These are phyloP conservation scores for Coprinopsis sp. DNA, from an alignment of 768 basidiomycete genomes.

Conservation along the genomic window DNA sequence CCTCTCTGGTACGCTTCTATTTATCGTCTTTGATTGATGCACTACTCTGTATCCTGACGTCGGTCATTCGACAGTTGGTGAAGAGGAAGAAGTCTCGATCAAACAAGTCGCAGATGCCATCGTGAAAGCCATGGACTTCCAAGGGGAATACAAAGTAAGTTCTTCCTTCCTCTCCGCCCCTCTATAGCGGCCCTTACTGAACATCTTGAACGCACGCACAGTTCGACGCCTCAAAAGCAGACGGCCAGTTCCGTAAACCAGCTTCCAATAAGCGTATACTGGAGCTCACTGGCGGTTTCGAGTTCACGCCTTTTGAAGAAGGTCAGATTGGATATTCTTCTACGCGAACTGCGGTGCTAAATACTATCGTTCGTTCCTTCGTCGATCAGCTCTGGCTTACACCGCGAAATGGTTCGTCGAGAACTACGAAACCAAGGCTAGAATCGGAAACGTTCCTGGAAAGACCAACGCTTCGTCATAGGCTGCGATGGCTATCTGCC, in stretches of 20 bases:
- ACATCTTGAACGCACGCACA: constrained; percentile 22
- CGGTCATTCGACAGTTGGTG: constrained; percentile 76
- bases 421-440: constrained; percentile 73
- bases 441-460: too few relatives aligned
- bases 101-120: constrained; percentile 88
- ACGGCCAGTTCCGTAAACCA: constrained; percentile 95
- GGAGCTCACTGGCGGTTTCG: constrained; percentile 69
- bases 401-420: constrained; percentile 85
- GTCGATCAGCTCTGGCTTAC: constrained; percentile 61
- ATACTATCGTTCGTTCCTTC: neutral
- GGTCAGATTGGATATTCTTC: constrained; percentile 38
- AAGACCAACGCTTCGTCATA: too few relatives aligned
- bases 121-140: constrained; percentile 74
- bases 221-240: constrained; percentile 83
- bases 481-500: too few relatives aligned
- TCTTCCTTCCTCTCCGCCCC: neutral
- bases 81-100: constrained; percentile 93
- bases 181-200: neutral
- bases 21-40: too few relatives aligned
- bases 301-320: constrained; percentile 88
- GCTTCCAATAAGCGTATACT: constrained; percentile 89
- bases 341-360: constrained; percentile 1
- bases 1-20: too few relatives aligned
- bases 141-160: constrained; percentile 69
- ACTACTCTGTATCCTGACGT: too few relatives aligned